Base-by-base conservation (phyloP, 768 basidiomycete species). In the Termitomyces sp. region DNA sequence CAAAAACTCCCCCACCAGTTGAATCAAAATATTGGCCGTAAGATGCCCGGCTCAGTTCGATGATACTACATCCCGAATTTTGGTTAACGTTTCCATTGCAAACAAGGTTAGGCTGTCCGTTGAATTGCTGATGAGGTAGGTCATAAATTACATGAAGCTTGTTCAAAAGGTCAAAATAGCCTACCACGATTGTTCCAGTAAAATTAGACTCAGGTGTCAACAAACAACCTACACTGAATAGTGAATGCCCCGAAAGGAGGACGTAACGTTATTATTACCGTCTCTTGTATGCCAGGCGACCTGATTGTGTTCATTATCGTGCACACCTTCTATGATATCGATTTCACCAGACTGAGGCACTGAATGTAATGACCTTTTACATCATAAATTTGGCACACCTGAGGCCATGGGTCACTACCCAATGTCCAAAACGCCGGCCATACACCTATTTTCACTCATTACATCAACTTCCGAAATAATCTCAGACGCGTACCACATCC, bases 391-490 rank as follows among this genome's bases (percentile, higher is more conserved):
- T n/a, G 12, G 53, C 84, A 58, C 61, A 89, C 88, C 55, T 64
- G 69, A 37, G 88, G 89, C 88, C 89, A 91, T 48, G 67, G 55
- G 1, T 78, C 83, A 57, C 66, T 67, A 46, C 86, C 86, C 28
- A 84, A 65, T 8, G 81, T 85, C 89, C 89, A 91, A 68, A 86
- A 91, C 5, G 89, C 87, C 43, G 91, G 91, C 92, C 93, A 93
- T 21, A 86, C 82, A 62, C 80, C 87, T 89, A 37, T 17, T 42
- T 33, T 63, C 11, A 17, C 8, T 47, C 23, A 53, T 31, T 28
- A 21, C 19, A 23, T 19, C n/a, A 11, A 33, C 19, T 31, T 52
- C 15, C 4, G 21, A 26, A 8, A 28, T n/a, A 33, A 5, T n/a
- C 0, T 19, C 26, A 48, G 10, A 31, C 49, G 71, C 80, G 54